Conservation (phyloP, 1,284 basidiomycete genomes). For the Cerrena zonata region DNA sequence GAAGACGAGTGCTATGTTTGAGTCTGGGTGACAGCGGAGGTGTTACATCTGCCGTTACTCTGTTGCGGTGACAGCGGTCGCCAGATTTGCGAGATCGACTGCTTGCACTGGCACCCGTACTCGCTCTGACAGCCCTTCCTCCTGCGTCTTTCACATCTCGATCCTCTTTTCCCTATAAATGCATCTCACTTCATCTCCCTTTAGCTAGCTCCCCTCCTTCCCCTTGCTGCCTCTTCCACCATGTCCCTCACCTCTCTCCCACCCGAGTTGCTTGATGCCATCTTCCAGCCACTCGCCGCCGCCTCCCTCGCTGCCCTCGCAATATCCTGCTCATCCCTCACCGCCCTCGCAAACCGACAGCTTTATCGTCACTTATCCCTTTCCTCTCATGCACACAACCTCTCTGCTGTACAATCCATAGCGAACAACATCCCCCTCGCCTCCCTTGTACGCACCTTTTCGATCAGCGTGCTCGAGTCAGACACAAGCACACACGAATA, state of each 20-base stretch:
- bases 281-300: slow-evolving; percentile 26
- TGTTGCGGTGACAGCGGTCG: no score
- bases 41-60: no score
- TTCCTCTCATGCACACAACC: slow-evolving; percentile 39
- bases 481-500: slow-evolving; percentile 39
- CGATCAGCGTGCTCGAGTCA: slow-evolving; percentile 42
- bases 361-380: slow-evolving; percentile 57
- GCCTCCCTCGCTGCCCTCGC: slow-evolving; percentile 34
- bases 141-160: neutral
- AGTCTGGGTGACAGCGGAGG: no score
- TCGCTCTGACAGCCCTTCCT: no score
- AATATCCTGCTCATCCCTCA: slow-evolving; percentile 36
- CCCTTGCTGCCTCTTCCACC: slow-evolving; percentile 22
- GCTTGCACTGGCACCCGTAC: no score
- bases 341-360: slow-evolving; percentile 46
- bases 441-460: slow-evolving; percentile 52
- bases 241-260: slow-evolving; percentile 30
- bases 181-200: no score
- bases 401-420: slow-evolving; percentile 48
- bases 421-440: slow-evolving; percentile 49
- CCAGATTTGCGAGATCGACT: no score
- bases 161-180: slow-evolving; percentile 1
- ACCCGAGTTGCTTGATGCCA: slow-evolving; percentile 27
- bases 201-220: neutral
- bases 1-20: no score